Conservation (phyloP, 345 rosid genomes). For the Durio zibethinus region DNA sequence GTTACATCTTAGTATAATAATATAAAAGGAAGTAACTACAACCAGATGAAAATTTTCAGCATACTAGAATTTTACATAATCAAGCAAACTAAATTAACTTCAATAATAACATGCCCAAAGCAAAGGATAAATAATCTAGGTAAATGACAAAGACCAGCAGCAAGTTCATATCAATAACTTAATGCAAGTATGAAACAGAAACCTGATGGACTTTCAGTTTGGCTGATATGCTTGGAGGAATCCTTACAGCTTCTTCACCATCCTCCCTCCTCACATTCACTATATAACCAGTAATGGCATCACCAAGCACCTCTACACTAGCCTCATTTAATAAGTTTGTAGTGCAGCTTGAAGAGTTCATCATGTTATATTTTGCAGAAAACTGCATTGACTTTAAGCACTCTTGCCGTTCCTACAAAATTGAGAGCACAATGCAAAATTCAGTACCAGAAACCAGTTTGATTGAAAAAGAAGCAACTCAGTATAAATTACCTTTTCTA, state of each 20-base stretch:
- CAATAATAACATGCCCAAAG: background rate
- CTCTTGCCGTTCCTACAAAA: constrained; percentile 90
- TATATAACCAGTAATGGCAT: constrained; percentile 72
- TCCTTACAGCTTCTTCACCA: constrained; percentile 90
- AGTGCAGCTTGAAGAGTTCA: constrained; percentile 39
- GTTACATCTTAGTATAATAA: background rate
- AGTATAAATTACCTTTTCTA: constrained; percentile 68
- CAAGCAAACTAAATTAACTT: background rate
- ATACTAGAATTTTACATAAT: background rate
- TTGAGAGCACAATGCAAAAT: constrained; percentile 22
- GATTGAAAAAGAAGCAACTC: constrained; percentile 11
- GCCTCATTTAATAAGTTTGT: constrained; percentile 59
- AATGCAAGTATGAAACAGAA: constrained; percentile 18
- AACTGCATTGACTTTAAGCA: constrained; percentile 84
- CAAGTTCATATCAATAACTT: background rate
- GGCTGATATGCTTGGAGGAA: constrained; percentile 80
- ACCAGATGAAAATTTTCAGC: background rate
- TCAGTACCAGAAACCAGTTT: constrained; percentile 13
- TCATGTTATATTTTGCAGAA: constrained; percentile 59
- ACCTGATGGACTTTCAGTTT: constrained; percentile 98
- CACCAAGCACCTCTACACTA: constrained; percentile 74
- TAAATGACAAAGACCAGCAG: background rate
- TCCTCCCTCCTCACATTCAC: constrained; percentile 97
- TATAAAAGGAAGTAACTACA: background rate
- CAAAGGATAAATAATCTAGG: background rate